These are phyloP conservation scores for Penicillium janthinellum DNA, from an alignment of 2,329 filamentous ascomycete species.

Conservation along the genomic window DNA sequence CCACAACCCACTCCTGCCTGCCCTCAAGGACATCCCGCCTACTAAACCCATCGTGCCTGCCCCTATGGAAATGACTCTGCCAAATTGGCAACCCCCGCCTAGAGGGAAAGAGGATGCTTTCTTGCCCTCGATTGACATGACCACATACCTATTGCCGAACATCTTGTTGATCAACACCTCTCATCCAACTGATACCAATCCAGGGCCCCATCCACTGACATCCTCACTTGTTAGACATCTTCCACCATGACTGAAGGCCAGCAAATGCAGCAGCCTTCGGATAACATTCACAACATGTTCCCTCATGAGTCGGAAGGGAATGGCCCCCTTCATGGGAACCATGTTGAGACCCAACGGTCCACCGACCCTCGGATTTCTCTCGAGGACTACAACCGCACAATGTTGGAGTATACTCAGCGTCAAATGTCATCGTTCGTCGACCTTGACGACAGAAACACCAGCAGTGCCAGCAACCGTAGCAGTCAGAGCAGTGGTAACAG, in stretches of 20 bases:
- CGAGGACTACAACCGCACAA: constrained; percentile 43
- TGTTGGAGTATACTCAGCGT: constrained; percentile 42
- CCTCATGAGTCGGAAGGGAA: constrained; percentile 19
- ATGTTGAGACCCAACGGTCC: constrained; percentile 22
- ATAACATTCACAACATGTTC: constrained; percentile 22
- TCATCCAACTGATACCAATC: neutral
- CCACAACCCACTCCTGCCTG: neutral
- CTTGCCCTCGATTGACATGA: neutral
- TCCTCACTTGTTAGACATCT: neutral
- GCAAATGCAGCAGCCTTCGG: constrained; percentile 22
- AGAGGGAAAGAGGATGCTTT: neutral
- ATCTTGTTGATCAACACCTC: neutral
- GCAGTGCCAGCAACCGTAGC: constrained; percentile 26
- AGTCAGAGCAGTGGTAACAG: constrained; percentile 36
- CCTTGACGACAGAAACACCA: constrained; percentile 21
- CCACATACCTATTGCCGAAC: neutral
- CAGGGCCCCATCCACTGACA: neutral
- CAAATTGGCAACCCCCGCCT: no score
- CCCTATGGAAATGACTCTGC: neutral
- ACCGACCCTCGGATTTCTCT: constrained; percentile 32
- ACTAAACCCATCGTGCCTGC: neutral
- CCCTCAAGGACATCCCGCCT: neutral
- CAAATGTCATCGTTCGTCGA: constrained; percentile 40
- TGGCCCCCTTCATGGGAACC: constrained; percentile 18
- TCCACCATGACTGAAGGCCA: constrained; percentile 23